Conservation (phyloP, 352 stramenopile species). For the Globisporangium canariense region DNA sequence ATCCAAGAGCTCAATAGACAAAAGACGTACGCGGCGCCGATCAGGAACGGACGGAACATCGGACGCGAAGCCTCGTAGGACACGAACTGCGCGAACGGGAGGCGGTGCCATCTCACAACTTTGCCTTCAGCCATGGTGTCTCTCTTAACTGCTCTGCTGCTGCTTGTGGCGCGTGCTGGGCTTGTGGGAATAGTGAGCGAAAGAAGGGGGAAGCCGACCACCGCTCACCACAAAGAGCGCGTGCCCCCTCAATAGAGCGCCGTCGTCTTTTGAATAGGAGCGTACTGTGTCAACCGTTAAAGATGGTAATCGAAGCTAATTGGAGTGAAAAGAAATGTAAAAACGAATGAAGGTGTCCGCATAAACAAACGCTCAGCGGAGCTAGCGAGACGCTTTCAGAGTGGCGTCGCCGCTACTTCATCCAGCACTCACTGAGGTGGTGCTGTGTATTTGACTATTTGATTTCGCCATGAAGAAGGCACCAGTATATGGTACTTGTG, state of each 20-base stretch:
- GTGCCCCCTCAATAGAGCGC: background rate
- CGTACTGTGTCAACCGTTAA: background rate
- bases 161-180: slow-evolving; percentile 2
- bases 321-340: background rate
- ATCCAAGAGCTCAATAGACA: background rate
- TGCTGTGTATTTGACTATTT: too few relatives aligned
- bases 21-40: slow-evolving; percentile 59
- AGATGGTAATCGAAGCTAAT: background rate
- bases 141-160: slow-evolving; percentile 5
- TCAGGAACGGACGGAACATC: slow-evolving; percentile 84
- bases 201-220: background rate
- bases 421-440: too few relatives aligned
- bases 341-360: background rate
- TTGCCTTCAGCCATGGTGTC: slow-evolving; percentile 57
- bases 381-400: too few relatives aligned
- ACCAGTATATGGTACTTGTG: too few relatives aligned
- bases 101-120: slow-evolving; percentile 80
- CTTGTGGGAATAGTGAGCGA: slow-evolving; percentile 8
- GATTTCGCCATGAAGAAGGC: too few relatives aligned
- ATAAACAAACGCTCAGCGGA: background rate
- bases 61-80: slow-evolving; percentile 69
- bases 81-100: slow-evolving; percentile 76
- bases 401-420: too few relatives aligned
- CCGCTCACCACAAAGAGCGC: slow-evolving; percentile 16
- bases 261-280: background rate